Base-by-base conservation (phyloP, 257 asterid genomes). In the Plantago major region DNA sequence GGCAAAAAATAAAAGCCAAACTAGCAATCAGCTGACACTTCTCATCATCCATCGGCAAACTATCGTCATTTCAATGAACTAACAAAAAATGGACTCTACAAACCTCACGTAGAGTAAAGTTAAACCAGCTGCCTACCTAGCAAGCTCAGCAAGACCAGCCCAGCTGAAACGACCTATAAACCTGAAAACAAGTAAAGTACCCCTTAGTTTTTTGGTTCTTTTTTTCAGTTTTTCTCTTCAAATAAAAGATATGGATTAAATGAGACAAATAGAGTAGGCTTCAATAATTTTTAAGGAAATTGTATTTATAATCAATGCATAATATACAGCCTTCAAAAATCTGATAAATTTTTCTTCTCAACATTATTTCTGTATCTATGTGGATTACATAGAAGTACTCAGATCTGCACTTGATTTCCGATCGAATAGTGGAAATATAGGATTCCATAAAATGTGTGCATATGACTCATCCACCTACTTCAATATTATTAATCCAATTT, bases 81-180 rank as follows among this genome's bases (percentile, higher is more conserved):
- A 49, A 58, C 51, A 54, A 65, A 67, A 65, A 76, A 28, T 42
- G 54, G 48, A 63, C 73, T 45, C 60, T 60, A 73, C 66, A 52
- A 49, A 53, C 68, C 62, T 68, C 69, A 58, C 62, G 38, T 56
- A 63, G 78, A 60, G 74, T 62, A 55, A 72, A 33, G 74, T 62
- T 49, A 72, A 33, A 67, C 72, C 60, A 66, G 69, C 68, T 66
- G 67, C 63, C 72, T 64, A 62, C 73, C 62, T 16, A 26, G 44
- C 67, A 9, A 60, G 71, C 40, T 53, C 71, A 42, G 68, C 44
- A 51, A 48, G 51, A 55, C 68, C 61, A 49, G 63, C 43, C 53
- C 49, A 65, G 71, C 44, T 30, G 63, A 51, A 57, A 51, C 73
- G 62, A 57, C 70, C 64, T 68, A 71, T 58, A 61, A 74, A 64